phyloP scores from a whole-genome alignment of 2,329 filamentous ascomycete species.

The Xylaria sp. region DNA sequence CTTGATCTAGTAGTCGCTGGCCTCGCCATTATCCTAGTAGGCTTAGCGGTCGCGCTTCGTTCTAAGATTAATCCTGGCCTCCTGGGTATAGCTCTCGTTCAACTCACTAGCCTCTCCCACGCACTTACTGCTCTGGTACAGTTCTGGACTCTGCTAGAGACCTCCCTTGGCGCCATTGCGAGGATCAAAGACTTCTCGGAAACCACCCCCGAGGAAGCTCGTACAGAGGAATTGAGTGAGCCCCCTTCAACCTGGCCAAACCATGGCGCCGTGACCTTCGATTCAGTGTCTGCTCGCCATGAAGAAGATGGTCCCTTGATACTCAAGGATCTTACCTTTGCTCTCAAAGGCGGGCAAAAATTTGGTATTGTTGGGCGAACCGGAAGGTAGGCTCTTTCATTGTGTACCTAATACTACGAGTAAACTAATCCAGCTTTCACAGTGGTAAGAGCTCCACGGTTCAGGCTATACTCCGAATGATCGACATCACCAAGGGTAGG shows the following conservation, averaged over 20 bases:
- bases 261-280: constrained; percentile 42
- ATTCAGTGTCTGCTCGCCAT: constrained; percentile 46
- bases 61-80: constrained; percentile 11
- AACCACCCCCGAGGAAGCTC: neutral
- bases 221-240: neutral
- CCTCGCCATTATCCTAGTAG: neutral
- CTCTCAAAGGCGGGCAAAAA: constrained; percentile 54
- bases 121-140: constrained; percentile 4
- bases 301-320: constrained; percentile 31
- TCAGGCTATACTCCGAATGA: constrained; percentile 59
- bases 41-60: constrained; percentile 11
- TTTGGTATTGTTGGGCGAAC: constrained; percentile 63
- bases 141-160: constrained; percentile 10
- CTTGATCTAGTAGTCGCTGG: constrained; percentile 9
- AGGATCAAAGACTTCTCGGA: constrained; percentile 6
- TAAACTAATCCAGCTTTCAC: neutral
- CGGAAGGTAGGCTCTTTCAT: constrained; percentile 46
- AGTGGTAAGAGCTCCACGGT: constrained; percentile 56
- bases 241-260: constrained; percentile 43
- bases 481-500: constrained; percentile 55
- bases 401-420: neutral
- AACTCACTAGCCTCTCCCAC: neutral
- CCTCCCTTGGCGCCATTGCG: constrained; percentile 14
- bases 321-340: constrained; percentile 43
- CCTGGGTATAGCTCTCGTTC: constrained; percentile 5